A percentile compares a stretch with the other conserved stretches of the same genome.
phyloP scores from a whole-genome alignment of 1,284 basidiomycete species.

The Fomes fomentarius region DNA sequence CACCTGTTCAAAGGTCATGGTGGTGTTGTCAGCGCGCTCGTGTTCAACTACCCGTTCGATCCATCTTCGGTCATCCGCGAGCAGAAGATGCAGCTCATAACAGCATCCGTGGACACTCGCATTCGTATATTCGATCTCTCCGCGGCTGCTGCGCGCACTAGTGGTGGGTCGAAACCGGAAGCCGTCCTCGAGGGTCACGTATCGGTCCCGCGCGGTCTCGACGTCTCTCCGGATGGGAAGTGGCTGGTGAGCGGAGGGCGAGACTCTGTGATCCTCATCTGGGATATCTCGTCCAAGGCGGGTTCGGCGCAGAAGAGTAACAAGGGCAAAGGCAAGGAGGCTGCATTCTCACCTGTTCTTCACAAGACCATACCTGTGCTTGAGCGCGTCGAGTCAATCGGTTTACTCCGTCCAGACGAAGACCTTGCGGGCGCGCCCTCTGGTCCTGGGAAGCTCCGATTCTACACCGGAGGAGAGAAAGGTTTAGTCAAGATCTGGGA shows the following conservation, averaged over 20 bases:
- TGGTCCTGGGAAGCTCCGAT: conserved; percentile 49
- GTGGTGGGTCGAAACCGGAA: conserved; percentile 67
- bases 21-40: conserved; percentile 89
- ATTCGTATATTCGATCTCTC: conserved; percentile 91
- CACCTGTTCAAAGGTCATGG: conserved; percentile 97
- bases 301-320: conserved; percentile 32
- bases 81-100: conserved; percentile 79
- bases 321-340: conserved; percentile 58
- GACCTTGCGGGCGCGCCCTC: conserved; percentile 47
- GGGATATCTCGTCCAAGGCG: conserved; percentile 67
- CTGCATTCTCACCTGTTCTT: conserved; percentile 54
- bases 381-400: conserved; percentile 88
- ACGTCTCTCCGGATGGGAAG: conserved; percentile 81
- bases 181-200: conserved; percentile 89
- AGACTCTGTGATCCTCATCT: conserved; percentile 89
- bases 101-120: conserved; percentile 86
- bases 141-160: conserved; percentile 56
- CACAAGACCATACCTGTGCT: conserved; percentile 86
- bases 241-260: conserved; percentile 89
- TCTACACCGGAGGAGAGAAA: conserved; percentile 91
- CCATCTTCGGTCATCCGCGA: conserved; percentile 49
- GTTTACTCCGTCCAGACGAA: conserved; percentile 62
- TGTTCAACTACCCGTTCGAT: conserved; percentile 76
- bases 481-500: conserved; percentile 88
- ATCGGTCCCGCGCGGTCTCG: conserved; percentile 87